A percentile compares a stretch with the other conserved stretches of the same genome.
These are phyloP conservation scores for Malus hybrid DNA, from an alignment of 331 rosid species.

Conservation along the genomic window DNA sequence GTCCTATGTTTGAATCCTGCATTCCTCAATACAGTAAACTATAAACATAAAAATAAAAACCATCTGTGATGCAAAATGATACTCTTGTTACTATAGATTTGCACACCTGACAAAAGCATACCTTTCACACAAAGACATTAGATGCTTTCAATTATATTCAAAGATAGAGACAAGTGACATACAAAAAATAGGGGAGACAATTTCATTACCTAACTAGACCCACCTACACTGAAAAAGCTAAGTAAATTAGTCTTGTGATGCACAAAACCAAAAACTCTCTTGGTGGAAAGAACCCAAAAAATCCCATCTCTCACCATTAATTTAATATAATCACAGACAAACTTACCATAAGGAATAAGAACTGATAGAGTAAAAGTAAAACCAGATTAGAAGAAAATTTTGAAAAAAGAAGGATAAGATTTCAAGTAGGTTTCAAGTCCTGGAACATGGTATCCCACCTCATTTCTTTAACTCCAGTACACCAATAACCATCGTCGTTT, in stretches of 20 bases:
- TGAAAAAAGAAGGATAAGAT: not conserved
- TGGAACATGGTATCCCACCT: slow-evolving; percentile 98
- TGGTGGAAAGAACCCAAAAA: slow-evolving; percentile 67
- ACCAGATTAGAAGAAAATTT: not conserved
- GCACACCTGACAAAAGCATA: slow-evolving; percentile 20
- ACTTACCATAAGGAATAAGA: too few species aligned
- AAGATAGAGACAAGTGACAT: slow-evolving; percentile 16
- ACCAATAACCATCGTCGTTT: slow-evolving; percentile 51
- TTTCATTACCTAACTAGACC: slow-evolving; percentile 45
- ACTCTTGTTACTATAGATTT: slow-evolving; percentile 4
- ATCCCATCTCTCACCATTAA: slow-evolving; percentile 57
- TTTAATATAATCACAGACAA: not conserved
- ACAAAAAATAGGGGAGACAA: slow-evolving; percentile 32
- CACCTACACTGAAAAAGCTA: slow-evolving; percentile 23
- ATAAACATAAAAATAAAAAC: too few species aligned
- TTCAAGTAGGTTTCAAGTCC: slow-evolving; percentile 78
- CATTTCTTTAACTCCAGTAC: slow-evolving; percentile 61
- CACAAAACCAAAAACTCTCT: not conserved
- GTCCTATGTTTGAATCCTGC: too few species aligned
- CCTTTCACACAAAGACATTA: slow-evolving; percentile 12
- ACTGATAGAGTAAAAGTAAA: too few species aligned
- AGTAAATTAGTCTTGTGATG: too few species aligned
- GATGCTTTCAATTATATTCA: slow-evolving; percentile 17
- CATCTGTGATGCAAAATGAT: not conserved
- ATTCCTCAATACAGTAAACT: too few species aligned